Base-by-base conservation (phyloP, 495 filamentous ascomycete species). In the Tuber calosporum region DNA sequence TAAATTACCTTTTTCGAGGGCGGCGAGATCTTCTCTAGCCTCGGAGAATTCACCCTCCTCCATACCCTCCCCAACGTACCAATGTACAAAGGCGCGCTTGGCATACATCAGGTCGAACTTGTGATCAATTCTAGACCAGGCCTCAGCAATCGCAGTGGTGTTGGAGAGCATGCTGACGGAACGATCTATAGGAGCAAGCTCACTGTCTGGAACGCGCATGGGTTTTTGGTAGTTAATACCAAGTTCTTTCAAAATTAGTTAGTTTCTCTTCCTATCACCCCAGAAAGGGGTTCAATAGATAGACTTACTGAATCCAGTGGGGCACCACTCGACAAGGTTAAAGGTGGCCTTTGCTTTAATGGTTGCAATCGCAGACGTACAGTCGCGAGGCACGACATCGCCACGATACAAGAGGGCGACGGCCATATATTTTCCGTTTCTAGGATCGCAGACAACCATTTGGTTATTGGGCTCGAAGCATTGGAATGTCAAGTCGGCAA, bases 31-130 rank as follows among this genome's bases (percentile, higher is more conserved):
- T 87, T 99, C 95, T 84, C 95, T 92, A 70, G 95, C 95, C 88
- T 99, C 95, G 68, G 93, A 96, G 88, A 99, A 99, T 84, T 99
- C 95, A 82, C 95, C 95, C 85, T 99, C 95, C 87, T 99, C 95
- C 95, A 99, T 99, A 89, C 95, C 95, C 88, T 99, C 95, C 86
- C 95, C 95, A 83, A 99, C 95, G 81, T 99, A 99, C 95, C 95
- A 99, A 86, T 99, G 95, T 69, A 99, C 95, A 86, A 99, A 99
- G 72, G 95, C 95, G 85, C 95, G 95, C 90, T 99, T 99, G 83
- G 94, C 94, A 88, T 98, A 98, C 95, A 99, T 99, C 82, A 99
- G 93, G 80, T 99, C 95, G 86, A 99, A 99, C 86, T 99, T 99
- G 88, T 91, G 90, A 72, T 94, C 96, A 70, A 99, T 91, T 80